A percentile compares a stretch with the other conserved stretches of the same genome.
These are phyloP conservation scores for Seiridium unicorne DNA, from an alignment of 2,329 filamentous ascomycete genomes.

Conservation along the genomic window DNA sequence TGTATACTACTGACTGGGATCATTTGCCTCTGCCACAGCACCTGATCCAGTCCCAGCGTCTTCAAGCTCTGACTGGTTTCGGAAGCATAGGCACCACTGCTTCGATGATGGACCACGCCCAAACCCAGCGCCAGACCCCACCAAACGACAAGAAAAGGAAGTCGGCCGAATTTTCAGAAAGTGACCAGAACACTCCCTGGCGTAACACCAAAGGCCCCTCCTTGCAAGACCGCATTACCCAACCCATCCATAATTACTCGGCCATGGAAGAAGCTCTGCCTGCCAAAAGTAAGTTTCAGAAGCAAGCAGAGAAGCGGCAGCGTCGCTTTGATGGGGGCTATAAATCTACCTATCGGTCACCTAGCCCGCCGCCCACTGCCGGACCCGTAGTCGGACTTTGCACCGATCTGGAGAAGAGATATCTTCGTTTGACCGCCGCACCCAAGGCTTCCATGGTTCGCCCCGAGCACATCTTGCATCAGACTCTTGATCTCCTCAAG, in stretches of 20 bases:
- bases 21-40: slow-evolving; percentile 80
- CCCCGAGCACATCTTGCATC: slow-evolving; percentile 73
- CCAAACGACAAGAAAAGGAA: slow-evolving; percentile 71
- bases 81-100: slow-evolving; percentile 17
- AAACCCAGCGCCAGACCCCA: slow-evolving; percentile 12
- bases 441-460: slow-evolving; percentile 88
- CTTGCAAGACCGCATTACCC: slow-evolving; percentile 76
- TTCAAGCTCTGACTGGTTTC: slow-evolving; percentile 42
- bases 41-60: slow-evolving; percentile 71
- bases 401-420: slow-evolving; percentile 84
- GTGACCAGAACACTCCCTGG: slow-evolving; percentile 62
- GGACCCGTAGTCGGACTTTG: slow-evolving; percentile 85
- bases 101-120: neutral
- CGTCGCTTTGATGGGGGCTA: slow-evolving; percentile 78
- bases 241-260: slow-evolving; percentile 49
- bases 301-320: slow-evolving; percentile 82
- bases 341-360: slow-evolving; percentile 53
- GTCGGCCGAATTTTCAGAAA: slow-evolving; percentile 61
- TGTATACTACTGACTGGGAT: slow-evolving; percentile 80
- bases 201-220: slow-evolving; percentile 59
- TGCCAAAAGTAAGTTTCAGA: slow-evolving; percentile 82
- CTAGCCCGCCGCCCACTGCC: slow-evolving; percentile 54
- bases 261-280: slow-evolving; percentile 39
- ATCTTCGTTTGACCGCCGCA: slow-evolving; percentile 87
- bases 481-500: slow-evolving; percentile 85